Percentiles rank a stretch among this genome's conserved stretches.
phyloP scores from a whole-genome alignment of 2,329 filamentous ascomycete species.

The Alternaria metachromatica region DNA sequence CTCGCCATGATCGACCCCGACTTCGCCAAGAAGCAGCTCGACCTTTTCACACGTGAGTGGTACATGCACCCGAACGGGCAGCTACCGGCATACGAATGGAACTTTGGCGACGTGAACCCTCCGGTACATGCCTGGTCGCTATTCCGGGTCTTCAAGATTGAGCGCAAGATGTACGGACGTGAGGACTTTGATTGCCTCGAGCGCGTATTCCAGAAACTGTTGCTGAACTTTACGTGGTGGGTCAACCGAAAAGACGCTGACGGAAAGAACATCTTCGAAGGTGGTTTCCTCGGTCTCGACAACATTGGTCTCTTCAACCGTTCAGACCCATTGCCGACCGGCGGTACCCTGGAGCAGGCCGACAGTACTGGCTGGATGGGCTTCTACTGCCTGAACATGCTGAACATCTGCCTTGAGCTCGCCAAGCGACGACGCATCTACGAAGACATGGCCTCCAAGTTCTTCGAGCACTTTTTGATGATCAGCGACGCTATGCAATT shows the following conservation, averaged over 20 bases:
- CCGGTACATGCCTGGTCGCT: conserved; percentile 96
- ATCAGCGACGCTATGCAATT: conserved; percentile 95
- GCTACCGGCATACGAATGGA: conserved; percentile 93
- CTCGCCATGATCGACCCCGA: conserved; percentile 97
- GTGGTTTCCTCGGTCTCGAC: conserved; percentile 92
- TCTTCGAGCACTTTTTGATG: conserved; percentile 98
- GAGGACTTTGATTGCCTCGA: conserved; percentile 96
- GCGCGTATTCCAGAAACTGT: conserved; percentile 92
- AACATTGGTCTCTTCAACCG: conserved; percentile 98
- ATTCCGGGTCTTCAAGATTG: conserved; percentile 97
- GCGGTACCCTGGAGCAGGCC: conserved; percentile 91
- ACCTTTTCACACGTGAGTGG: conserved; percentile 96
- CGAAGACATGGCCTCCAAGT: conserved; percentile 96
- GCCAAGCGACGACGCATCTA: conserved; percentile 95
- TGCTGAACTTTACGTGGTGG: conserved; percentile 99
- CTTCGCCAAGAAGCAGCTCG: conserved; percentile 97
- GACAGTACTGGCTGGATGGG: conserved; percentile 99
- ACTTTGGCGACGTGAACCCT: conserved; percentile 96
- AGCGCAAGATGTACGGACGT: conserved; percentile 93
- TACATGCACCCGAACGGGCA: conserved; percentile 99
- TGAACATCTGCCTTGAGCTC: conserved; percentile 94
- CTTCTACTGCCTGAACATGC: conserved; percentile 94
- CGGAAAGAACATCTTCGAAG: conserved; percentile 97
- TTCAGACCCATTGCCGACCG: conserved; percentile 91
- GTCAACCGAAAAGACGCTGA: conserved; percentile 94